phyloP scores from a whole-genome alignment of 768 basidiomycete species.

The Tulasnella calospora region DNA sequence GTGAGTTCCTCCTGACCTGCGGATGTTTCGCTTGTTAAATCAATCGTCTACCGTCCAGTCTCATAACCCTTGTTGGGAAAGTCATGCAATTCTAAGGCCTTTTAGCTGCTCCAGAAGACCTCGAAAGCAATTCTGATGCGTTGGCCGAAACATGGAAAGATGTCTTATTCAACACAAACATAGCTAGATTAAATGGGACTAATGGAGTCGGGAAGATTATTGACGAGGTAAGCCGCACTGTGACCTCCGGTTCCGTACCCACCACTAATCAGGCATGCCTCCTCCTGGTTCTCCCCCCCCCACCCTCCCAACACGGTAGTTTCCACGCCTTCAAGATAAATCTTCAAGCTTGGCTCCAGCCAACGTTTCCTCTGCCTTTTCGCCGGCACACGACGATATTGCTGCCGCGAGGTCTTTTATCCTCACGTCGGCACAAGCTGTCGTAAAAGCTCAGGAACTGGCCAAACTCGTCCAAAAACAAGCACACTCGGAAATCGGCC shows the following conservation, averaged over 20 bases:
- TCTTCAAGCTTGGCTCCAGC: background rate
- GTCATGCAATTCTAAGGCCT: conserved; percentile 15
- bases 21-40: background rate
- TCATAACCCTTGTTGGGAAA: conserved; percentile 8
- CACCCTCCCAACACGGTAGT: background rate
- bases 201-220: conserved; percentile 5
- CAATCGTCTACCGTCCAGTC: background rate
- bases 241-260: background rate
- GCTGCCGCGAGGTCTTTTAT: background rate
- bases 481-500: conserved; percentile 1
- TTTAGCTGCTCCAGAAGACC: background rate
- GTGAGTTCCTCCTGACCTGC: background rate
- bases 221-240: conserved; percentile 5
- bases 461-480: background rate
- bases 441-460: background rate
- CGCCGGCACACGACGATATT: background rate
- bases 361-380: background rate
- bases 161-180: conserved; percentile 8
- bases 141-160: conserved; percentile 8
- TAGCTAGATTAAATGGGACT: conserved; percentile 8
- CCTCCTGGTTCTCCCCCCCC: too few relatives aligned
- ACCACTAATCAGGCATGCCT: background rate
- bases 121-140: background rate
- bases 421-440: background rate
- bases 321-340: background rate